Evolutionary conservation across 768 basidiomycete species (phyloP).

Genomic region (Leccinellum rugosiceps): DNA sequence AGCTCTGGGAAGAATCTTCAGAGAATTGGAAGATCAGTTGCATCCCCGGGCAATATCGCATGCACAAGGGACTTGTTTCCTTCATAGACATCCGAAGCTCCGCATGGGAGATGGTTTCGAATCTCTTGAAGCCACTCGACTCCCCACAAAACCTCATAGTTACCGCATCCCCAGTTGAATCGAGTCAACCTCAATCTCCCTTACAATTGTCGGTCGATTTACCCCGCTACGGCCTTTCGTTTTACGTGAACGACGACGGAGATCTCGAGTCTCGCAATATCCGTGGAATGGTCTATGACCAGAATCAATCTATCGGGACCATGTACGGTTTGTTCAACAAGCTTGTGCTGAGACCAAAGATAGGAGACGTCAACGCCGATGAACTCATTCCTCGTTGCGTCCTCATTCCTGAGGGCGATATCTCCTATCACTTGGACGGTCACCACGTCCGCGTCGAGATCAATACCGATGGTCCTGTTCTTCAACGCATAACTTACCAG

Average conservation of each 20-base stretch:
- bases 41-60: conserved; percentile 5
- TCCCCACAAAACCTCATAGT: conserved; percentile 21
- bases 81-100: conserved; percentile 29
- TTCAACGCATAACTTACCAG: conserved; percentile 18
- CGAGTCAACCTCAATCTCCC: background rate
- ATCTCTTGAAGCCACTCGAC: conserved; percentile 26
- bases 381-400: conserved; percentile 24
- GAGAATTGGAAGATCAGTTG: conserved; percentile 28
- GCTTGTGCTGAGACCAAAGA: conserved; percentile 37
- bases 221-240: conserved; percentile 41
- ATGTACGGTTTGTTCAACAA: conserved; percentile 42
- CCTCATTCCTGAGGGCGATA: conserved; percentile 38
- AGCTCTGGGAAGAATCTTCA: conserved; percentile 22
- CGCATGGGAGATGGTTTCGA: conserved; percentile 27
- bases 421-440: conserved; percentile 10
- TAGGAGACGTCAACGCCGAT: background rate
- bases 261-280: conserved; percentile 41
- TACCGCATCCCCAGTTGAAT: background rate
- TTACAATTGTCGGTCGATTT: conserved; percentile 29
- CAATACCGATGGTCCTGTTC: background rate
- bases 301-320: conserved; percentile 39
- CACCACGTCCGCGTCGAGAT: conserved; percentile 20
- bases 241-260: conserved; percentile 33
- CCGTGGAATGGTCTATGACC: conserved; percentile 41
- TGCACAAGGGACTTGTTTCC: conserved; percentile 1